Conservation (phyloP, 2,329 filamentous ascomycete species). For the Endothia cerciana region DNA sequence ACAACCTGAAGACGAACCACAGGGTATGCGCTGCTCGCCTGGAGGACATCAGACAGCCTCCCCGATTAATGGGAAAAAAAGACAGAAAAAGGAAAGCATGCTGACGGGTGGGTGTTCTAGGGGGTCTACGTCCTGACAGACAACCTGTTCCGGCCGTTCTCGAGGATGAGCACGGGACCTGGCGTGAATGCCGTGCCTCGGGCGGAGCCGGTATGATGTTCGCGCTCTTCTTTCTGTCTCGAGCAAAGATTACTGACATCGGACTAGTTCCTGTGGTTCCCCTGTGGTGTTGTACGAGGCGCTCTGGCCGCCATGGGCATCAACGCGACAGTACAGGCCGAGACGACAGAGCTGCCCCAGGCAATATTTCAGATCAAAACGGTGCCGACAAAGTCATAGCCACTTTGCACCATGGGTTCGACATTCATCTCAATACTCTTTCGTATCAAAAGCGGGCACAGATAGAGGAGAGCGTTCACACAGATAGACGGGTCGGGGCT, state of each 20-base stretch:
- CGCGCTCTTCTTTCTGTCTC: conserved; percentile 15
- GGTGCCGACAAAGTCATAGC: conserved; percentile 65
- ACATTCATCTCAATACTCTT: not conserved
- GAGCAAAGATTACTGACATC: conserved; percentile 7
- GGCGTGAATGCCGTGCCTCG: conserved; percentile 72
- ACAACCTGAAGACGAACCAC: conserved; percentile 98
- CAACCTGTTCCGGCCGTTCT: conserved; percentile 85
- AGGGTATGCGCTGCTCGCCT: conserved; percentile 53
- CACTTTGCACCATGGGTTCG: not conserved
- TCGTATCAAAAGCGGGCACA: not conserved
- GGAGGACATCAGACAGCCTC: not conserved
- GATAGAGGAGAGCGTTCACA: conserved; percentile 15
- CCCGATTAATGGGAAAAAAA: not conserved
- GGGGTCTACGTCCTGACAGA: conserved; percentile 97
- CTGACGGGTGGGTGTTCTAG: conserved; percentile 44
- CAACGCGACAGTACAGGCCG: conserved; percentile 87
- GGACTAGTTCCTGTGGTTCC: conserved; percentile 86
- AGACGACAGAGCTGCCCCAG: conserved; percentile 81
- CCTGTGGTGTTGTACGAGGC: conserved; percentile 88
- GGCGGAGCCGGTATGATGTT: conserved; percentile 73
- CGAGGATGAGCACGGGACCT: conserved; percentile 83
- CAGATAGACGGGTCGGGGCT: conserved; percentile 10
- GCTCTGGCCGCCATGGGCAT: conserved; percentile 93
- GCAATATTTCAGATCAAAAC: conserved; percentile 98
- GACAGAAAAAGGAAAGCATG: not conserved